A percentile compares a stretch with the other conserved stretches of the same genome.
Evolutionary conservation across 2,329 filamentous ascomycete genomes (phyloP).

Genomic region (Fusarium albidum): DNA sequence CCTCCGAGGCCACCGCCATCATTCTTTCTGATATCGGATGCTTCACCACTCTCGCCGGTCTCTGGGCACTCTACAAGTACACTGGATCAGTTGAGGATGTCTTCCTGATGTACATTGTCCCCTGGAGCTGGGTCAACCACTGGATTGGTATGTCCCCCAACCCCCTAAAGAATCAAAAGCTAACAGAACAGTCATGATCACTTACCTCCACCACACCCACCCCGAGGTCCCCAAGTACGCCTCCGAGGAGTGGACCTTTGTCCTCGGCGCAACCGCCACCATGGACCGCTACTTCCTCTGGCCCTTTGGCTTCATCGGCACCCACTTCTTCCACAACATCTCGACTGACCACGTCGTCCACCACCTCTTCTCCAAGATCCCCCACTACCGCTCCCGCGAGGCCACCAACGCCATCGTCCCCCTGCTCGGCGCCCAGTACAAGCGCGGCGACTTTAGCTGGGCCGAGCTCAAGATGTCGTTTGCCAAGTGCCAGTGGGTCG

Average conservation of each 20-base stretch:
- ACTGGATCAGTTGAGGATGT: slow-evolving; percentile 64
- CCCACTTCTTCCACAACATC: slow-evolving; percentile 70
- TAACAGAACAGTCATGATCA: slow-evolving; percentile 67
- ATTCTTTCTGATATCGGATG: slow-evolving; percentile 71
- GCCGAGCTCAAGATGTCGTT: no score
- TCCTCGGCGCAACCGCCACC: slow-evolving; percentile 67
- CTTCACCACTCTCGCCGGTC: slow-evolving; percentile 54
- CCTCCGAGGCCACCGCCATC: slow-evolving; percentile 37
- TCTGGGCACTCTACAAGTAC: slow-evolving; percentile 61
- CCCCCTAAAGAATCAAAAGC: not conserved
- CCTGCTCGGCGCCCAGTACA: no score
- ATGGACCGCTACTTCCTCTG: slow-evolving; percentile 60
- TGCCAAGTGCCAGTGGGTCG: no score
- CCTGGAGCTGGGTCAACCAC: slow-evolving; percentile 76
- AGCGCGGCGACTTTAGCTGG: no score
- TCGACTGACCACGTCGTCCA: slow-evolving; percentile 68
- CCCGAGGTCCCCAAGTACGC: slow-evolving; percentile 51
- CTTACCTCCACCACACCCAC: slow-evolving; percentile 78
- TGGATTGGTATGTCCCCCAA: slow-evolving; percentile 63
- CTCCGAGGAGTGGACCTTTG: slow-evolving; percentile 65
- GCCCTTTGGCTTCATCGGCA: slow-evolving; percentile 65
- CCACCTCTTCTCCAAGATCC: slow-evolving; percentile 50
- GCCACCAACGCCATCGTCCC: not conserved
- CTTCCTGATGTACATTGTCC: slow-evolving; percentile 66
- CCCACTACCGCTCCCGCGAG: slow-evolving; percentile 47